These are phyloP conservation scores for Thyridium curvatum DNA, from an alignment of 2,329 filamentous ascomycete genomes.

Conservation along the genomic window DNA sequence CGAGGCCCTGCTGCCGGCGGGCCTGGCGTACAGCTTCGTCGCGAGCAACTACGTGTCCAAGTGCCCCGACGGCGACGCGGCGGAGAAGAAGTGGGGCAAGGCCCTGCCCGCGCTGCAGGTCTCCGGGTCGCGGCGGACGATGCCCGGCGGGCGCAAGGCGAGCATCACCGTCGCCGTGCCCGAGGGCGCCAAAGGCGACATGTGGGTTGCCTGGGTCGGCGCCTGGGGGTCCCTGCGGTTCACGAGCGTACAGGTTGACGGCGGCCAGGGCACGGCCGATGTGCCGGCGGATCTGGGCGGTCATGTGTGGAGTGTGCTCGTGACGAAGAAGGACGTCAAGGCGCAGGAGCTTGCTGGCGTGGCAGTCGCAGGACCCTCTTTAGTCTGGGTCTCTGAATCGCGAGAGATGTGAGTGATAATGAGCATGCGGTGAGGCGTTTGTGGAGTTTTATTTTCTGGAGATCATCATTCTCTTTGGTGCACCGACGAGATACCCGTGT, in stretches of 20 bases:
- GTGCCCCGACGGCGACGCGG: slow-evolving; percentile 15
- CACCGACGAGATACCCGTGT: too few species aligned
- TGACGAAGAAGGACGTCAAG: slow-evolving; percentile 14
- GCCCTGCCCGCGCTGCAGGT: slow-evolving; percentile 16
- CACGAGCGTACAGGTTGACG: slow-evolving; percentile 11
- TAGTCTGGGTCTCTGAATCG: slow-evolving; percentile 22
- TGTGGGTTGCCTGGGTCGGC: slow-evolving; percentile 28
- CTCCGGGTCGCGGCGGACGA: slow-evolving; percentile 8
- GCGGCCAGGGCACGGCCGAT: slow-evolving; percentile 11
- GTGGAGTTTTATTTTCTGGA: too few species aligned
- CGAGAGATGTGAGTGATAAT: neutral
- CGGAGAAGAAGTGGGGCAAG: slow-evolving; percentile 7
- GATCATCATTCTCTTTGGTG: too few species aligned
- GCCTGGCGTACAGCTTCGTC: slow-evolving; percentile 24
- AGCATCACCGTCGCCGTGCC: slow-evolving; percentile 16
- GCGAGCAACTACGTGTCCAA: slow-evolving; percentile 18
- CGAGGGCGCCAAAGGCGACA: slow-evolving; percentile 6
- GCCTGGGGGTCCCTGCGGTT: slow-evolving; percentile 26
- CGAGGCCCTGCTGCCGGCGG: slow-evolving; percentile 22
- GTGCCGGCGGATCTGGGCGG: slow-evolving; percentile 25
- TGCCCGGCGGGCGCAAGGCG: slow-evolving; percentile 7
- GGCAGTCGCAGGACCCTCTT: slow-evolving; percentile 25
- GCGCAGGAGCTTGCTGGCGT: slow-evolving; percentile 12
- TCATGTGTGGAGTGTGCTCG: slow-evolving; percentile 26
- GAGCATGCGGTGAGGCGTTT: too few species aligned